Percentiles rank a stretch among this genome's conserved stretches.
phyloP scores from a whole-genome alignment of 192 early-diverging fungal species.

The Thamnidium elegans region DNA sequence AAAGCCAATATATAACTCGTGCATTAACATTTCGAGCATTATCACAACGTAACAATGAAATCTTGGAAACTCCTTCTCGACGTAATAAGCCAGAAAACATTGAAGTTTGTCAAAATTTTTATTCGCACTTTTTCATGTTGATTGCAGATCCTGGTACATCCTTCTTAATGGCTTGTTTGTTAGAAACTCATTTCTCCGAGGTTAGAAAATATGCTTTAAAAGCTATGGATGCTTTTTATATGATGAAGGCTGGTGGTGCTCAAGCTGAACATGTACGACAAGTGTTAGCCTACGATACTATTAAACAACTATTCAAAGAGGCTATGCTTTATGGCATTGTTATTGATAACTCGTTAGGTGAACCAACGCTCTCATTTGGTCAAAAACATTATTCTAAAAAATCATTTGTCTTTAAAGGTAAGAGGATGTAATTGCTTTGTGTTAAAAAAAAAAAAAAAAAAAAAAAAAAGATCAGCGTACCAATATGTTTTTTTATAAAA shows the following conservation, averaged over 20 bases:
- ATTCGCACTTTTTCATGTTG: conserved; percentile 72
- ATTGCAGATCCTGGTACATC: conserved; percentile 57
- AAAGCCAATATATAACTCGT: conserved; percentile 61
- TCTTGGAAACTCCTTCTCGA: conserved; percentile 22
- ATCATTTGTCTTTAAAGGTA: conserved; percentile 22
- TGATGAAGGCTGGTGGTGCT: conserved; percentile 28
- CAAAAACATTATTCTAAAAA: conserved; percentile 23
- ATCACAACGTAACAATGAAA: conserved; percentile 52
- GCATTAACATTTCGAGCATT: conserved; percentile 67
- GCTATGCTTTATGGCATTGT: conserved; percentile 36
- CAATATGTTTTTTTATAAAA: background rate
- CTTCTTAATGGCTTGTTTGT: conserved; percentile 73
- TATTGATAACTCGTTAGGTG: conserved; percentile 8
- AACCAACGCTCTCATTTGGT: conserved; percentile 29
- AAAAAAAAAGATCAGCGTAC: background rate
- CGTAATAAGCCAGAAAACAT: conserved; percentile 48
- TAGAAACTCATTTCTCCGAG: conserved; percentile 70
- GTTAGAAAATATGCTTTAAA: conserved; percentile 73
- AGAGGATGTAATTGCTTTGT: no score
- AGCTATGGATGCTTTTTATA: conserved; percentile 68
- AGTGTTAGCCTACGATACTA: conserved; percentile 37
- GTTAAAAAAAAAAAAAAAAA: no score
- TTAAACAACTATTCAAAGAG: conserved; percentile 36
- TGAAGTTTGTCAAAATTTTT: conserved; percentile 60
- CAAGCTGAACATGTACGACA: conserved; percentile 23